Evolutionary conservation across 345 rosid species (phyloP).

Genomic region (Populus davidiana): DNA sequence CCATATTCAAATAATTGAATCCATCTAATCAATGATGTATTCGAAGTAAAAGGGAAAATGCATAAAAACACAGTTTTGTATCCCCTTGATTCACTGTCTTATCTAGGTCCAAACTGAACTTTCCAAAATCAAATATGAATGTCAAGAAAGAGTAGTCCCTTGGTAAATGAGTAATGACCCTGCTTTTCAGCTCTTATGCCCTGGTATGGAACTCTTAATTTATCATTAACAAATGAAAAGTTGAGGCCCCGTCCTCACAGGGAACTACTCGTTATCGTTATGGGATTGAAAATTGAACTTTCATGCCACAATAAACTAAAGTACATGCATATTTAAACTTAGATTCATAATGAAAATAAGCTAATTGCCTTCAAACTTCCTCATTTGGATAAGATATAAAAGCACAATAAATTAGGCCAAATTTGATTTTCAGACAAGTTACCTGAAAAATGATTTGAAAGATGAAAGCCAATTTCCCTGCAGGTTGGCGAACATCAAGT

Average conservation of each 20-base stretch:
- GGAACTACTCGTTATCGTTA: not conserved
- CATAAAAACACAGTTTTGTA: not conserved
- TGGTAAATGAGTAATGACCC: not conserved
- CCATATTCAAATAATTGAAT: not conserved
- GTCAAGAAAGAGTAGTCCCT: not conserved
- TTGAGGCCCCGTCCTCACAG: not conserved
- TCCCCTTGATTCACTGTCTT: not conserved
- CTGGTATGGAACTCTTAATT: not conserved
- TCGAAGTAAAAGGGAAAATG: not conserved
- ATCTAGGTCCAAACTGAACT: not conserved
- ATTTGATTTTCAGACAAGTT: not conserved
- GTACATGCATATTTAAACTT: not conserved
- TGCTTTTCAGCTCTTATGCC: not conserved
- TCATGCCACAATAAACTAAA: not conserved
- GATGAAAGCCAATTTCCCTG: slow-evolving; percentile 54
- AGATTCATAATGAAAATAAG: not conserved
- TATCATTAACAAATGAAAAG: not conserved
- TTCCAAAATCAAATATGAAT: not conserved
- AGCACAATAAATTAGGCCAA: not conserved
- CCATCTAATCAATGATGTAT: not conserved
- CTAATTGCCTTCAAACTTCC: not conserved
- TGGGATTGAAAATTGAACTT: not conserved
- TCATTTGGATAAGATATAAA: not conserved
- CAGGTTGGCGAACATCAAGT: slow-evolving; percentile 41
- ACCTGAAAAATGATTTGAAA: slow-evolving; percentile 96